A percentile compares a stretch with the other conserved stretches of the same genome.
phyloP scores from a whole-genome alignment of 2,329 filamentous ascomycete species.

The Venturia aucupariae region DNA sequence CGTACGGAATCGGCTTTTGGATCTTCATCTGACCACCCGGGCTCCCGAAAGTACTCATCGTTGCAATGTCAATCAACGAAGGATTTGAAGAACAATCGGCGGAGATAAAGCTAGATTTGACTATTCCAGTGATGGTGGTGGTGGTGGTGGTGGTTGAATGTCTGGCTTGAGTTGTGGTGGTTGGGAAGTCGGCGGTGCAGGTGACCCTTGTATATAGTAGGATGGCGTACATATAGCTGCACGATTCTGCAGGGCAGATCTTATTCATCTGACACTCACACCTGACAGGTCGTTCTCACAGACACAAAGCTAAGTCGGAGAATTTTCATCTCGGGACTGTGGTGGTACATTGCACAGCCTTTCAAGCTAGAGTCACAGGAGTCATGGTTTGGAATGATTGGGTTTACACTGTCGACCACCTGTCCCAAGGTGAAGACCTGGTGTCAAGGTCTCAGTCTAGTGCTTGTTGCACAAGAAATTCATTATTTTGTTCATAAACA shows the following conservation, averaged over 20 bases:
- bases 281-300: not conserved
- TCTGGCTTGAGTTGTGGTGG: not conserved
- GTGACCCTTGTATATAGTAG: not conserved
- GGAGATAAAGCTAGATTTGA: not conserved
- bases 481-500: not conserved
- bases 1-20: slow-evolving; percentile 62
- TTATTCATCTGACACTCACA: not conserved
- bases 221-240: not conserved
- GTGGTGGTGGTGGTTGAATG: not conserved
- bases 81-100: not conserved
- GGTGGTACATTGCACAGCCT: not conserved
- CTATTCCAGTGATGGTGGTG: not conserved
- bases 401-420: not conserved
- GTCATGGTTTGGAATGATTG: not conserved
- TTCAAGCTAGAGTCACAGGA: not conserved
- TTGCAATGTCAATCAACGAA: not conserved
- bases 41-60: slow-evolving; percentile 46
- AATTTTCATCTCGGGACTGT: not conserved
- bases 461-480: not conserved
- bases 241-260: no score
- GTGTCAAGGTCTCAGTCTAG: not conserved
- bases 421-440: not conserved
- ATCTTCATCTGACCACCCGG: slow-evolving; percentile 57
- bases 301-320: not conserved
- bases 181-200: not conserved